phyloP scores from a whole-genome alignment of 2,329 filamentous ascomycete genomes.

The Fusarium sp. region DNA sequence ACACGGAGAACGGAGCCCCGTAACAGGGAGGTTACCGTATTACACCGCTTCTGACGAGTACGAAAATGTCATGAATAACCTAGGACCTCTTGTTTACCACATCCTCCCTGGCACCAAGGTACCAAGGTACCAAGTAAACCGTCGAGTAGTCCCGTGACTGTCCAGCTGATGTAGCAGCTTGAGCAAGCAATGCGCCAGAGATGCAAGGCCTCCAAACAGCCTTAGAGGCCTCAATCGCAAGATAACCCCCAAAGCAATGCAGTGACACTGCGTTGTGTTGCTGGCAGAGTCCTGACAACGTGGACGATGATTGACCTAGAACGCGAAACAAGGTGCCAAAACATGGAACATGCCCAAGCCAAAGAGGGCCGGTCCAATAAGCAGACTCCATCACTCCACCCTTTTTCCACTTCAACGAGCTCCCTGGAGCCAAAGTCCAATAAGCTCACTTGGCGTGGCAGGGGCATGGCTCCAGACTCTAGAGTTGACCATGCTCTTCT shows the following conservation, averaged over 20 bases:
- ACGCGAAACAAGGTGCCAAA: not conserved
- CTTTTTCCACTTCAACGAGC: conserved; percentile 6
- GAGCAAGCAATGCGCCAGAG: not conserved
- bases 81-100: not conserved
- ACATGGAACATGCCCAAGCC: not conserved
- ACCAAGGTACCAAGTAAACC: not conserved
- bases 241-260: conserved; percentile 1
- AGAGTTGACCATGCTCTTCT: no score
- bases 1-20: not conserved
- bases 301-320: conserved; percentile 9
- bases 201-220: not conserved
- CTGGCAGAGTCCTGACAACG: not conserved
- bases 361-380: not conserved
- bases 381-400: not conserved
- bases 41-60: not conserved
- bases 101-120: not conserved
- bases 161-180: not conserved
- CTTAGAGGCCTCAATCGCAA: not conserved
- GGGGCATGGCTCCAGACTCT: not conserved
- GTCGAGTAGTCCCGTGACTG: not conserved
- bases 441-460: conserved; percentile 12
- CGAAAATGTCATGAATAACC: conserved; percentile 2
- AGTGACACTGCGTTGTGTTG: not conserved
- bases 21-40: not conserved
- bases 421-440: conserved; percentile 16